Conservation (phyloP, 2,329 filamentous ascomycete genomes). For the Penicillium capsulatum region DNA sequence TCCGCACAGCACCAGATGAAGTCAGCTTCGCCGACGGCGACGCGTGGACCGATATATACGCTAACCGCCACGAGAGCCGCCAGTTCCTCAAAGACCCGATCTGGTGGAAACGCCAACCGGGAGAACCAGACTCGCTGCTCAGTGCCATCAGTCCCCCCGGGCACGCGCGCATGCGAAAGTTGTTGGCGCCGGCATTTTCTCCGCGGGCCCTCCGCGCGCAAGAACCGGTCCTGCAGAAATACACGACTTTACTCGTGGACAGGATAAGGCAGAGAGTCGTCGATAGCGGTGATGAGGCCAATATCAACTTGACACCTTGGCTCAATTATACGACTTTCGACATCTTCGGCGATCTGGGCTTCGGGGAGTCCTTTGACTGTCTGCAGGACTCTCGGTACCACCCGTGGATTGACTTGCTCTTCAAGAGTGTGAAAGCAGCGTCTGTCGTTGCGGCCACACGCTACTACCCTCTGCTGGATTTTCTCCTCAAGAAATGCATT, state of each 20-base stretch:
- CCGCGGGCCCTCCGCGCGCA: slow-evolving; percentile 29
- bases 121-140: too few species aligned
- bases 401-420: slow-evolving; percentile 40
- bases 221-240: slow-evolving; percentile 22
- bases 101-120: too few species aligned
- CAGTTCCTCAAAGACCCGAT: too few species aligned
- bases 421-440: too few species aligned
- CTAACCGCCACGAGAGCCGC: too few species aligned
- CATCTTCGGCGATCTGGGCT: slow-evolving; percentile 38
- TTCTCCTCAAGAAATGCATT: too few species aligned
- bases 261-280: slow-evolving; percentile 11
- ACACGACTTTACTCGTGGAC: slow-evolving; percentile 24
- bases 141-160: too few species aligned
- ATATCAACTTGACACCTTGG: slow-evolving; percentile 33
- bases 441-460: too few species aligned
- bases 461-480: too few species aligned
- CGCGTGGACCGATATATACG: too few species aligned
- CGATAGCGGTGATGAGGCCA: slow-evolving; percentile 1
- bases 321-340: slow-evolving; percentile 39
- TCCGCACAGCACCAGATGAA: too few species aligned
- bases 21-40: too few species aligned
- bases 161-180: slow-evolving; percentile 16
- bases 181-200: slow-evolving; percentile 29
- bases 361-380: slow-evolving; percentile 40
- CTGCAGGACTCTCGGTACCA: slow-evolving; percentile 37